Evolutionary conservation across 805 yeast genomes (phyloP), one percentile per base, ranked within the genome.

Genomic region (Cephaloascus albidus): DNA sequence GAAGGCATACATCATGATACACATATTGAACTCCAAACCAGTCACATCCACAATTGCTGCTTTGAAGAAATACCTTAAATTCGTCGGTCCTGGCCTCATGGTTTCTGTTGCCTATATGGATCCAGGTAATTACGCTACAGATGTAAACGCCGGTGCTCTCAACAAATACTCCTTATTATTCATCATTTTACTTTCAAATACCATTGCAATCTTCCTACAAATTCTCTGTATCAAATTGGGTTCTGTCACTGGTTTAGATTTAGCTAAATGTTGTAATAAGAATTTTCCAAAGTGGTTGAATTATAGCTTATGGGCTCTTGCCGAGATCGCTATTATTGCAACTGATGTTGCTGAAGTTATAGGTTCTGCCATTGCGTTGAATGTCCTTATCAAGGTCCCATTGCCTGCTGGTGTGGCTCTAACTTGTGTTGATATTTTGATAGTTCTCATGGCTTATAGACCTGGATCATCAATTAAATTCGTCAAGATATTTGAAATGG

Each of bases 291-390:
- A 43, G 5, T 57, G 65, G 65, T 41, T 66, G 38, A 70, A 70
- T 45, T 44, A 46, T 27, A 35, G 44, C 3, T 39, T 70, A 3
- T 70, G 72, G 65, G 36, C 65, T 14, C 49, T 66, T 16, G 73
- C 75, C 10, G 76, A 70, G 47, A 54, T 60, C 46, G 74, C 75
- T 38, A 70, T 70, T 34, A 61, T 70, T 15, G 74, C 76, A 5
- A 70, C 76, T 4, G 76, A 70, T 52, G 57, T 70, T n/a, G 75
- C 76, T 8, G 76, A 70, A 48, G 76, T 70, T 30, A 69, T 70
- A 40, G 76, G 76, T 40, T 60, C 70, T n/a, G 74, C 75, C 12
- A 61, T 70, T 41, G 75, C 76, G 0, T 54, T 70, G 45, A 70
- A 70, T 45, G 68, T 70, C 33, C 55, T 70, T 41, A 38, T 68